Evolutionary conservation across 169 alveolate species (phyloP).

Genomic region (Plasmodium gallinaceum): DNA sequence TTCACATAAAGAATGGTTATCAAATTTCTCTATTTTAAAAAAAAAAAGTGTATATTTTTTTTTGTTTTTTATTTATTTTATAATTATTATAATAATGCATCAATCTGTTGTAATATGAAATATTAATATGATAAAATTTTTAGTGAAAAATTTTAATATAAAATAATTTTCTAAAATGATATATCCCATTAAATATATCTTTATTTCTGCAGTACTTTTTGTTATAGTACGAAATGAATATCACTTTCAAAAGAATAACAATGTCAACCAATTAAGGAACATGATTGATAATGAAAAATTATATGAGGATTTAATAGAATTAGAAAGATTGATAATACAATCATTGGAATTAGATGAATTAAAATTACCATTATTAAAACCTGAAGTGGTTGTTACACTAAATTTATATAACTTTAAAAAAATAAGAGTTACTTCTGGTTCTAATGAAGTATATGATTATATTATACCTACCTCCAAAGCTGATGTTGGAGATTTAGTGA

Average conservation of each 20-base stretch:
- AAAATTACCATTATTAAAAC: slow-evolving; percentile 24
- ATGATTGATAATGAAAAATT: slow-evolving; percentile 30
- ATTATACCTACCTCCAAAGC: slow-evolving; percentile 9
- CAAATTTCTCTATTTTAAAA: too few species aligned
- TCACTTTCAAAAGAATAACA: not conserved
- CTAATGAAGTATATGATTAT: not conserved
- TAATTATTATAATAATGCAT: too few species aligned
- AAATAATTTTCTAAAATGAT: too few species aligned
- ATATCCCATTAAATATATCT: too few species aligned
- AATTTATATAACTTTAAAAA: slow-evolving; percentile 30
- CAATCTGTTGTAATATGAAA: too few species aligned
- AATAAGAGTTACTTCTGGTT: not conserved
- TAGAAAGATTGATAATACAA: slow-evolving; percentile 23
- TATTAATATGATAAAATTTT: too few species aligned
- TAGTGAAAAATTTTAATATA: too few species aligned
- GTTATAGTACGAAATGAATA: too few species aligned
- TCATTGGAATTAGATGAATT: slow-evolving; percentile 30
- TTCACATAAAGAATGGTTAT: too few species aligned
- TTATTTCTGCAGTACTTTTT: too few species aligned
- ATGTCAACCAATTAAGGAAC: slow-evolving; percentile 17
- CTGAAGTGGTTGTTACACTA: slow-evolving; percentile 1
- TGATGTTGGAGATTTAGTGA: slow-evolving; percentile 15
- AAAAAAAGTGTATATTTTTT: too few species aligned
- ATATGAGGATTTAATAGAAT: slow-evolving; percentile 25
- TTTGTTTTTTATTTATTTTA: too few species aligned